A percentile compares a stretch with the other conserved stretches of the same genome.
These are phyloP conservation scores for Poronia punctata DNA, from an alignment of 495 filamentous ascomycete genomes.

Conservation along the genomic window DNA sequence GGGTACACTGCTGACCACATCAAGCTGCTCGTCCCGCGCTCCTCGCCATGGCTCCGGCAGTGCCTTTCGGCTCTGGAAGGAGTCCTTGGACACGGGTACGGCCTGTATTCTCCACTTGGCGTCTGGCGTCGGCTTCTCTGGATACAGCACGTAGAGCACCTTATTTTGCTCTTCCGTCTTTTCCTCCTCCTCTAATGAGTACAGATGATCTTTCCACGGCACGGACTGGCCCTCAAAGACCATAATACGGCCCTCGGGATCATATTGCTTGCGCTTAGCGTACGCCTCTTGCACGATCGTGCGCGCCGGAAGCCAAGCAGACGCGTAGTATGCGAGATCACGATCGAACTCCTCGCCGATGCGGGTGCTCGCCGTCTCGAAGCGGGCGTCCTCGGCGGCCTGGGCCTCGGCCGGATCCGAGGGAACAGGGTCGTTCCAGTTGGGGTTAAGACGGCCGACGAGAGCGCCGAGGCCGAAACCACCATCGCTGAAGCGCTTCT, in stretches of 20 bases:
- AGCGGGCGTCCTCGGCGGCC: conserved; percentile 70
- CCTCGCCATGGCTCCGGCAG: conserved; percentile 89
- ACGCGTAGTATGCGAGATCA: conserved; percentile 64
- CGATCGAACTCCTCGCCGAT: conserved; percentile 80
- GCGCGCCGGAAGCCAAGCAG: conserved; percentile 83
- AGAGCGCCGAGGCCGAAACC: conserved; percentile 78
- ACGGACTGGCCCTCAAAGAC: conserved; percentile 66
- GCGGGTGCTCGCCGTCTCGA: conserved; percentile 64
- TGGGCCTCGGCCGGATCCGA: conserved; percentile 53
- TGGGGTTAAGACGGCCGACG: conserved; percentile 74
- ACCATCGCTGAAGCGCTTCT: conserved; percentile 73
- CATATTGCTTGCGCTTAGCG: conserved; percentile 51
- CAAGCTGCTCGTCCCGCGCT: conserved; percentile 74
- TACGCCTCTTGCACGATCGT: conserved; percentile 69
- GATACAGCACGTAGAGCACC: conserved; percentile 89
- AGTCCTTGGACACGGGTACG: conserved; percentile 70
- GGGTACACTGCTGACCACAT: conserved; percentile 60
- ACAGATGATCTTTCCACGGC: conserved; percentile 95
- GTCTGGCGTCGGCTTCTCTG: conserved; percentile 62
- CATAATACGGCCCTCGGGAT: conserved; percentile 70
- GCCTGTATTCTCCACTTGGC: conserved; percentile 90
- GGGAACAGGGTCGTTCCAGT: conserved; percentile 51
- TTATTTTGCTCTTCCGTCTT: conserved; percentile 35
- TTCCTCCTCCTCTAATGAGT: conserved; percentile 66
- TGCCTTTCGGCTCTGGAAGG: conserved; percentile 83